Conservation (phyloP, 805 yeast genomes). For the Maudiozyma turicensis region DNA sequence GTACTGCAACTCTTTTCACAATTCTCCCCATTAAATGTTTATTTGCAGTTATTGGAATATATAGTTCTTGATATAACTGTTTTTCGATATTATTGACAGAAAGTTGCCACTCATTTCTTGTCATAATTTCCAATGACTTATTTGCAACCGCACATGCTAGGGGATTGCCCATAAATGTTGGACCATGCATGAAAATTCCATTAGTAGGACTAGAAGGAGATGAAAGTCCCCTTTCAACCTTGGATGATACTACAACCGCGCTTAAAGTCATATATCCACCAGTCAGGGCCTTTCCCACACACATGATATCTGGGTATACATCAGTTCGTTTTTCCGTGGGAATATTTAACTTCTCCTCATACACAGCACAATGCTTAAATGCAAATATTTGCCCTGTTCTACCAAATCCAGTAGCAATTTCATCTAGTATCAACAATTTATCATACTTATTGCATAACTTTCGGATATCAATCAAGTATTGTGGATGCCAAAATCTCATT, state of each 20-base stretch:
- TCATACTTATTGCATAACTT: conserved; percentile 25
- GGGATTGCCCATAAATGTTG: conserved; percentile 25
- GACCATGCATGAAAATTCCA: conserved; percentile 24
- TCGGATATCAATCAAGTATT: conserved; percentile 26
- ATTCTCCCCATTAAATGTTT: conserved; percentile 4
- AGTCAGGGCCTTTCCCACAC: conserved; percentile 21
- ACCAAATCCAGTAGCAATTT: conserved; percentile 31
- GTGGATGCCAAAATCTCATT: conserved; percentile 28
- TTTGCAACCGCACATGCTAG: conserved; percentile 22
- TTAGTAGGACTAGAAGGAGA: conserved; percentile 11
- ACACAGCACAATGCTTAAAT: conserved; percentile 25
- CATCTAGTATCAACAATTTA: conserved; percentile 27
- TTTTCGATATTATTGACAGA: conserved; percentile 14
- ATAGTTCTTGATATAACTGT: conserved; percentile 11
- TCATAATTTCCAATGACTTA: conserved; percentile 16
- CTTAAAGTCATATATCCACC: conserved; percentile 23
- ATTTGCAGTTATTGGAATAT: conserved; percentile 4
- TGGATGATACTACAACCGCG: conserved; percentile 15
- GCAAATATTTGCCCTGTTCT: conserved; percentile 32
- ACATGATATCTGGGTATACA: conserved; percentile 20
- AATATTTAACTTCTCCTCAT: conserved; percentile 7
- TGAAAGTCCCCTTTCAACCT: conserved; percentile 14
- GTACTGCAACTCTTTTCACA: conserved; percentile 12
- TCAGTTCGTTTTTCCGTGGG: conserved; percentile 8
- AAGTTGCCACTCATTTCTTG: conserved; percentile 15